Evolutionary conservation across 2,329 filamentous ascomycete species (phyloP).

Genomic region (Aspergillus ochraceus): DNA sequence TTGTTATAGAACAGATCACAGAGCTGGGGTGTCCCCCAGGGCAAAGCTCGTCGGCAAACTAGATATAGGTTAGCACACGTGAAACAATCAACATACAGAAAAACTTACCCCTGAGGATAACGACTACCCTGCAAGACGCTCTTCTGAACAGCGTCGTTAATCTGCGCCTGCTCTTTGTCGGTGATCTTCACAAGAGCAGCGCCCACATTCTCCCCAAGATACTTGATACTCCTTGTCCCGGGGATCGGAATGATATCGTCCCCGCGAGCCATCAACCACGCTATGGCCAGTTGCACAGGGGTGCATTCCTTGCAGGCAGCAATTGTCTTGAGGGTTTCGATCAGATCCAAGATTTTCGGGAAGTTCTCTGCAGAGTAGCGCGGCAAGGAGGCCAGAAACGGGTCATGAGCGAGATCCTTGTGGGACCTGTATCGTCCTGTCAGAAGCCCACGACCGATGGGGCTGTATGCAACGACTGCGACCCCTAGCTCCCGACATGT

Average conservation of each 20-base stretch:
- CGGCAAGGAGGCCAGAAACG: slow-evolving; percentile 50
- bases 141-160: background rate
- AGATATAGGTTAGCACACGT: background rate
- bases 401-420: slow-evolving; percentile 49
- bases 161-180: background rate
- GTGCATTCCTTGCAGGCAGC: slow-evolving; percentile 58
- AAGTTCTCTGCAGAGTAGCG: slow-evolving; percentile 55
- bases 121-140: background rate
- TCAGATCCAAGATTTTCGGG: slow-evolving; percentile 54
- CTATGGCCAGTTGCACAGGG: slow-evolving; percentile 59
- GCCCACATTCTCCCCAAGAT: slow-evolving; percentile 23
- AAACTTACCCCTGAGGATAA: background rate
- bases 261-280: slow-evolving; percentile 63
- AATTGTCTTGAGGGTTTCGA: slow-evolving; percentile 50
- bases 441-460: slow-evolving; percentile 60
- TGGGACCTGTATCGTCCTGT: slow-evolving; percentile 50
- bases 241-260: slow-evolving; percentile 31
- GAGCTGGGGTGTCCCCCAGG: background rate
- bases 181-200: background rate
- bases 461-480: slow-evolving; percentile 58
- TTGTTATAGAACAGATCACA: background rate
- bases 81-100: background rate
- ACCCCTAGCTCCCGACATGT: slow-evolving; percentile 61
- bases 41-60: background rate
- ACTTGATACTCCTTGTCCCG: slow-evolving; percentile 23